A percentile compares a stretch with the other conserved stretches of the same genome.
phyloP scores from a whole-genome alignment of 352 stramenopile genomes.

The Thraustochytrium sp. region DNA sequence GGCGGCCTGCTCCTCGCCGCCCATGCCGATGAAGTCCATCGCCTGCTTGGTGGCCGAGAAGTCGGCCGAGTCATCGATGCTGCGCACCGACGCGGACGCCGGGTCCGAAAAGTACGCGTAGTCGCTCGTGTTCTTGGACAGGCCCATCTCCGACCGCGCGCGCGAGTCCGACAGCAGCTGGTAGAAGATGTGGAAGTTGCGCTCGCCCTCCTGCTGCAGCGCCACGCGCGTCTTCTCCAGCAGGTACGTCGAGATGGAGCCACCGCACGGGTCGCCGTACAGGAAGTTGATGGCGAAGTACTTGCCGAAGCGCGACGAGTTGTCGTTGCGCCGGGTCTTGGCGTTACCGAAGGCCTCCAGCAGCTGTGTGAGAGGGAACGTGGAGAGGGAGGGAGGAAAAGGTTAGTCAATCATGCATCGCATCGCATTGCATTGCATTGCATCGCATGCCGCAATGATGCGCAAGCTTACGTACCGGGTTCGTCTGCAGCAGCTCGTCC shows the following conservation, averaged over 20 bases:
- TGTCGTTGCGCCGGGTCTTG: slow-evolving; percentile 90
- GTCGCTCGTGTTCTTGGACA: slow-evolving; percentile 49
- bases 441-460: background rate
- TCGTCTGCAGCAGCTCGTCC: slow-evolving; percentile 61
- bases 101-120: slow-evolving; percentile 69
- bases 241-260: slow-evolving; percentile 59
- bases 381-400: slow-evolving; percentile 85
- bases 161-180: slow-evolving; percentile 60
- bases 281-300: slow-evolving; percentile 94
- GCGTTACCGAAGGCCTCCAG: slow-evolving; percentile 94
- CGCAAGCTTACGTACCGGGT: background rate
- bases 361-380: background rate
- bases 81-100: slow-evolving; percentile 58
- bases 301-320: slow-evolving; percentile 90
- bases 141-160: background rate
- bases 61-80: slow-evolving; percentile 75
- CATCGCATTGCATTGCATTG: background rate
- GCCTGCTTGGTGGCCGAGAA: slow-evolving; percentile 58
- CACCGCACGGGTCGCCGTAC: slow-evolving; percentile 18
- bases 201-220: slow-evolving; percentile 69
- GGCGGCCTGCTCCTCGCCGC: slow-evolving; percentile 72
- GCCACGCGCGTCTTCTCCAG: slow-evolving; percentile 78
- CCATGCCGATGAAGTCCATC: slow-evolving; percentile 71
- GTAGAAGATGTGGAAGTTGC: slow-evolving; percentile 86
- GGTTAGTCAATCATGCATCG: background rate